Conservation (phyloP, 2,329 filamentous ascomycete genomes). For the Aspergillus latus region DNA sequence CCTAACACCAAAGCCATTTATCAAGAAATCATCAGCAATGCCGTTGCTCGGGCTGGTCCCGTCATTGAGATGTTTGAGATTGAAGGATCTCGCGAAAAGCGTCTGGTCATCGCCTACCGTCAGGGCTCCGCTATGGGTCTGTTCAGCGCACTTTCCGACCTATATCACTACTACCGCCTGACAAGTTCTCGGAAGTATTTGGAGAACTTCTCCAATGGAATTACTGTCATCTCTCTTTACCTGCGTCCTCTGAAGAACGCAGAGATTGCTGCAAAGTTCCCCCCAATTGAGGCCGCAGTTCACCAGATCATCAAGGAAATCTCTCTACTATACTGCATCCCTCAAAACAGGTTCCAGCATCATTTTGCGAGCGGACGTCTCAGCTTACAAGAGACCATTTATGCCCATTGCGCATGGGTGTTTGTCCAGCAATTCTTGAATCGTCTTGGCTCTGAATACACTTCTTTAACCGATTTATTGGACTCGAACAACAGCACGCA, state of each 20-base stretch:
- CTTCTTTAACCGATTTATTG: constrained; percentile 76
- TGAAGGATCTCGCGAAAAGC: constrained; percentile 85
- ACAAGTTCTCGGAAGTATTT: constrained; percentile 97
- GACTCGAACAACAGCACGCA: constrained; percentile 80
- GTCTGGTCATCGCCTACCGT: constrained; percentile 91
- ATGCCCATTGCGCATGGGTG: constrained; percentile 95
- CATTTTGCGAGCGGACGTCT: constrained; percentile 83
- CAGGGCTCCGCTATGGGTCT: constrained; percentile 87
- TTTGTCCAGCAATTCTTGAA: constrained; percentile 98
- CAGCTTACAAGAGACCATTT: constrained; percentile 94
- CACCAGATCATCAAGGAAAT: constrained; percentile 99
- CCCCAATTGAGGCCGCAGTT: constrained; percentile 89
- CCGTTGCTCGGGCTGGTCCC: constrained; percentile 80
- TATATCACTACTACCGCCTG: constrained; percentile 98
- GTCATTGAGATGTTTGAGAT: constrained; percentile 99
- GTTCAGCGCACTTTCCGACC: constrained; percentile 90
- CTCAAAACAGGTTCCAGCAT: constrained; percentile 91
- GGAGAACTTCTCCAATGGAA: constrained; percentile 97
- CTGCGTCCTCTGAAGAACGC: constrained; percentile 69
- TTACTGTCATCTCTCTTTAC: constrained; percentile 95
- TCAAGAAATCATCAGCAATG: constrained; percentile 85
- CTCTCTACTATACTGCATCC: constrained; percentile 94
- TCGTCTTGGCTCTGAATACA: constrained; percentile 87
- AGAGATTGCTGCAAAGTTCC: constrained; percentile 58
- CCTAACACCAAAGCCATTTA: constrained; percentile 95